Evolutionary conservation across 257 asterid genomes (phyloP), one percentile per base, ranked within the genome.

Genomic region (Solanum lycopersicoides): DNA sequence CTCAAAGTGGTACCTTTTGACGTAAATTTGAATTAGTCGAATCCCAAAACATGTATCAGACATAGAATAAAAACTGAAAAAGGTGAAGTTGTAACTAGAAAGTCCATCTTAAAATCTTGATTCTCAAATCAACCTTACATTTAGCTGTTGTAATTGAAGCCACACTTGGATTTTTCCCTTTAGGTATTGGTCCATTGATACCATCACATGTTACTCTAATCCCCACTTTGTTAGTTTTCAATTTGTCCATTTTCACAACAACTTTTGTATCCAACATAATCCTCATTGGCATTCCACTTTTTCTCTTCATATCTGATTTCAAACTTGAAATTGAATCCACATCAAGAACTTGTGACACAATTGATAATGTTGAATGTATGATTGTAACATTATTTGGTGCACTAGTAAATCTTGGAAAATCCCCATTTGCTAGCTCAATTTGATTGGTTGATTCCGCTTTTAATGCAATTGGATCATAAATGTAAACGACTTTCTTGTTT

Each of bases 21-120:
- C 0, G 7, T 34, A 15, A 71, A 71, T 59, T 20, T 59, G 4
- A 3, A 59, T 59, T 59, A 59, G 12, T 59, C 28, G 6, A 8
- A 13, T 4, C 3, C 3, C 2, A 34, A 72, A 72, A 20, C 5
- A 6, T 73, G 30, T 20, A 0, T 0, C 10, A 20, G 5, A 73
- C 47, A 10, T 0, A 8, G 30, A 6, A n/a, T 5, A 30, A 73
- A 11, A 37, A 0, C 18, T n/a, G 3, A 71, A 42, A 42, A 68
- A 20, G 28, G 82, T 86, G 41, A 23, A 47, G 42, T n/a, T 7
- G 32, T 23, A 87, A 86, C 88, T 89, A 94, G 80, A 96, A 94
- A 15, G 95, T 93, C 92, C 95, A 92, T 92, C 92, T 94, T 93
- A 92, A 95, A 95, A 96, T 94, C 97, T 95, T 96, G 95, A 96